Evolutionary conservation across 805 yeast species (phyloP).

Genomic region (Komagataella ulmi): DNA sequence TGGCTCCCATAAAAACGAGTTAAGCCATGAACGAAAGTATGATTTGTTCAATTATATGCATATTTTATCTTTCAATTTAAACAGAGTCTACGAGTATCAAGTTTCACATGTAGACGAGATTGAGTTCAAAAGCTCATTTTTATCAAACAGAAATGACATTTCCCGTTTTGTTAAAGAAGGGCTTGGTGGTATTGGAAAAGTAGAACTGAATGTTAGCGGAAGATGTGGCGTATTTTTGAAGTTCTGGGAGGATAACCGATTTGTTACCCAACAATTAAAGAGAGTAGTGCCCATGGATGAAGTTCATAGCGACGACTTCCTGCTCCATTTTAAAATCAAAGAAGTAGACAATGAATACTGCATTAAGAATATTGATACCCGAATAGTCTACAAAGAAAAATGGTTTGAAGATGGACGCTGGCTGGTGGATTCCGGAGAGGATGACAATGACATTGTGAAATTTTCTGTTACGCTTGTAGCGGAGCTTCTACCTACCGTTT

Average conservation of each 20-base stretch:
- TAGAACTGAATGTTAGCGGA: constrained; percentile 13
- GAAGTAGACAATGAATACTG: neutral
- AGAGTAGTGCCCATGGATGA: constrained; percentile 1
- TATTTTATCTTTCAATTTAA: constrained; percentile 12
- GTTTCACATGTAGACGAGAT: neutral
- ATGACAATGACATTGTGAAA: constrained; percentile 5
- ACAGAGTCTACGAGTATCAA: constrained; percentile 7
- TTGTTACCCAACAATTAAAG: constrained; percentile 10
- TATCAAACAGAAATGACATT: neutral
- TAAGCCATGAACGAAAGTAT: constrained; percentile 9
- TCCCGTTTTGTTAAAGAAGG: constrained; percentile 10
- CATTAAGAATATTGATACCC: neutral
- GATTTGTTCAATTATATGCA: constrained; percentile 19
- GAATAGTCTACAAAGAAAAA: constrained; percentile 1
- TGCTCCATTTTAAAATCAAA: constrained; percentile 17
- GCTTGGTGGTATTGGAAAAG: constrained; percentile 12
- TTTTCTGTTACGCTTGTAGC: constrained; percentile 7
- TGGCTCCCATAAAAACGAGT: neutral
- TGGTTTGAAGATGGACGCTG: constrained; percentile 16
- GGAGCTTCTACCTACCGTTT: constrained; percentile 17
- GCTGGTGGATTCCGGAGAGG: constrained; percentile 9
- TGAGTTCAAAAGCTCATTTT: neutral
- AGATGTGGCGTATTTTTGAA: constrained; percentile 19
- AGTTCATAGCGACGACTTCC: neutral
- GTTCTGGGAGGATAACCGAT: constrained; percentile 18